Conservation (phyloP, 495 filamentous ascomycete genomes). For the Aspergillus mulundensis region DNA sequence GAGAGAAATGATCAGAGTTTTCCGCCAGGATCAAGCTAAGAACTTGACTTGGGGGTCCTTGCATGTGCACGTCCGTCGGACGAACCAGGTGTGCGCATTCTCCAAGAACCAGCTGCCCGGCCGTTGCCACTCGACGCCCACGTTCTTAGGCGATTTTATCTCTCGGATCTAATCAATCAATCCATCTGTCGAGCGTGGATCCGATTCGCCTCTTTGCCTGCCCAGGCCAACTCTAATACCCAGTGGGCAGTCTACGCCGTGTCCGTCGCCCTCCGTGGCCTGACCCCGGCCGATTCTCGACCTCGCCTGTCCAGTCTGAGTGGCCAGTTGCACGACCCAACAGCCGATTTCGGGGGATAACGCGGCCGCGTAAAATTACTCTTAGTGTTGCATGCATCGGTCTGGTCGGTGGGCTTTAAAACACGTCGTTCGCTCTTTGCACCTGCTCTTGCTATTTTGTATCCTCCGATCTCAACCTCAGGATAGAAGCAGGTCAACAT, state of each 20-base stretch:
- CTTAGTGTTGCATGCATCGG: not conserved
- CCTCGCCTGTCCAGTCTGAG: not conserved
- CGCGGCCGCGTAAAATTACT: slow-evolving; percentile 3
- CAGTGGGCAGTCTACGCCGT: not conserved
- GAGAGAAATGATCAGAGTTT: not conserved
- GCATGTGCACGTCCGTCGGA: slow-evolving; percentile 1
- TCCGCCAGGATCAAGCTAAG: slow-evolving; percentile 1
- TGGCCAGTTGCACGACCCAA: not conserved
- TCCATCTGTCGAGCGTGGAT: not conserved
- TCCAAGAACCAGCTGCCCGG: not conserved
- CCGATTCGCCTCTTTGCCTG: not conserved
- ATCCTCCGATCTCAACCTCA: not conserved
- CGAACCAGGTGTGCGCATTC: not conserved
- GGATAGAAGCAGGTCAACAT: not conserved
- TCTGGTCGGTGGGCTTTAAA: not conserved
- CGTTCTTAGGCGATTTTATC: slow-evolving; percentile 8
- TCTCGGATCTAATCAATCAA: slow-evolving; percentile 15
- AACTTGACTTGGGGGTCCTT: not conserved
- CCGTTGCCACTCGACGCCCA: slow-evolving; percentile 6
- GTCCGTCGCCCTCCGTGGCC: no score
- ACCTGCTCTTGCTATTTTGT: not conserved
- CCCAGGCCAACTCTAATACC: not conserved
- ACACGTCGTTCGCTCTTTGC: not conserved
- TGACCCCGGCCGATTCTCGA: not conserved
- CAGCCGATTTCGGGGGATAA: slow-evolving; percentile 10